phyloP scores from a whole-genome alignment of 75 land plant genomes.

The Sequoia sempervirens region DNA sequence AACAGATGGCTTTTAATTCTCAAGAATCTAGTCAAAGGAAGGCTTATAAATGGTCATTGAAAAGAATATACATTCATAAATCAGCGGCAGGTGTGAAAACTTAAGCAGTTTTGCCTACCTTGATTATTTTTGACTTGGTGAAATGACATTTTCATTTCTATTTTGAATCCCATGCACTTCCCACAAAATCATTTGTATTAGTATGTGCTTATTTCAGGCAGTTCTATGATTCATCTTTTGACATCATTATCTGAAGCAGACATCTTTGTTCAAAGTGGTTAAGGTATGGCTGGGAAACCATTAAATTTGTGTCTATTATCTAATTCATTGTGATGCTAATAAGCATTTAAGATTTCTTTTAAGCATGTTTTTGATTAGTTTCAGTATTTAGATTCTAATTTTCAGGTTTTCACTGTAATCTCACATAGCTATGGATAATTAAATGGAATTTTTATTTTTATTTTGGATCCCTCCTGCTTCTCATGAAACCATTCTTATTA shows the following conservation, averaged over 20 bases:
- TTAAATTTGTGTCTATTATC: not conserved
- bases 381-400: not conserved
- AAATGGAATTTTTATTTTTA: not conserved
- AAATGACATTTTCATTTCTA: not conserved
- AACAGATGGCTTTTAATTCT: conserved; percentile 28
- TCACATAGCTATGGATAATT: not conserved
- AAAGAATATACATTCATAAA: not conserved
- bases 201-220: not conserved
- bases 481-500: not conserved
- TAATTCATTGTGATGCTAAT: not conserved
- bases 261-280: not conserved
- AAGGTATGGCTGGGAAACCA: not conserved
- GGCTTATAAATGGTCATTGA: conserved; percentile 1
- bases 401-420: not conserved
- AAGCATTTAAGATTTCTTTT: not conserved
- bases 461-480: not conserved
- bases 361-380: not conserved
- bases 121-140: not conserved
- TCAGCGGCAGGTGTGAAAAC: not conserved
- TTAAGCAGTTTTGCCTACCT: not conserved
- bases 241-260: not conserved
- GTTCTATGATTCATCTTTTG: not conserved
- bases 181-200: not conserved
- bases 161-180: not conserved
- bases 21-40: not conserved